Evolutionary conservation across 2,329 filamentous ascomycete genomes (phyloP), one percentile per base, ranked within the genome.

Genomic region (Xylaria sp.): DNA sequence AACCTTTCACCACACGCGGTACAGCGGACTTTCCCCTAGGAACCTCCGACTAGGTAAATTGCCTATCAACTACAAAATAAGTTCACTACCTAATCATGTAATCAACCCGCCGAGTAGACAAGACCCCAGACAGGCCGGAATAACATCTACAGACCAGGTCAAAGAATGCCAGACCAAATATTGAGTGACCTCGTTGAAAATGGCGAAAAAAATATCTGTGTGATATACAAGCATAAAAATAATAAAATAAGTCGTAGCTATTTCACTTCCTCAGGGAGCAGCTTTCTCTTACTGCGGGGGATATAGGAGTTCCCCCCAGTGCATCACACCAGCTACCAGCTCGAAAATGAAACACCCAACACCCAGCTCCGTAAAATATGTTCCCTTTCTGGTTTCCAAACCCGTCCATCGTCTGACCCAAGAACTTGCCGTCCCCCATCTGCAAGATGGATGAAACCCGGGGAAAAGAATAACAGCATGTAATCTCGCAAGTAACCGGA

Each of bases 401-500:
- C n/a, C n/a, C 5, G 40, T 45, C 15, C 33, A 28, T 50, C 38
- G 42, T 60, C 55, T 47, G 15, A 11, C 46, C 46, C 33, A 57
- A 2, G 35, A 11, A 23, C 35, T 37, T 25, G 37, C 17, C 14
- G 5, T 31, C 47, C 47, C n/a, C 37, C 38, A 35, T 35, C 12
- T 53, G 40, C 15, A n/a, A 35, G 4, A 21, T 38, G 49, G 19
- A 17, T 33, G 19, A 47, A 47, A 28, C 23, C 15, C 15, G 31
- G 19, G 45, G 8, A 17, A 42, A 6, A n/a, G 17, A 38, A 38
- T n/a, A 46, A 51, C 31, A 54, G n/a, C 45, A 47, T n/a, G 56
- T 57, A 25, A 56, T 54, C 60, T n/a, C 14, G 23, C 49, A 43
- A 42, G 47, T 23, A 43, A 42, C 60, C 49, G 60, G 60, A 66